Base-by-base conservation (phyloP, 1,139 yeast species). In the Lodderomyces margitis region DNA sequence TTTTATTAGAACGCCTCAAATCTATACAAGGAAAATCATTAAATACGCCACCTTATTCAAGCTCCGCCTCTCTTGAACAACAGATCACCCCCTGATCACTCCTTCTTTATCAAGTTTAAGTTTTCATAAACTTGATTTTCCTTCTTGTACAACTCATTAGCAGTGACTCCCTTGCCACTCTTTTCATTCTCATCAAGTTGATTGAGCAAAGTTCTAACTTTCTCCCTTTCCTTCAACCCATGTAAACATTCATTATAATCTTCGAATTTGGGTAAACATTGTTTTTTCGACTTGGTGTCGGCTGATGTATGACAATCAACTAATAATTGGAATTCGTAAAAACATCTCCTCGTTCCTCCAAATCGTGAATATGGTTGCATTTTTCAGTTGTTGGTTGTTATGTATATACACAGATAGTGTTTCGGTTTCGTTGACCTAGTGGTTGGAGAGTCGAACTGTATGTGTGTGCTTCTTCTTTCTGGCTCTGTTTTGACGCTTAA, bases 281-380 rank as follows among this genome's bases (percentile, higher is more conserved):
- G 70, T 56, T 69, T 70, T 48, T 65, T 68, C 45, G 66, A 44
- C 32, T 59, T 56, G 36, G 76, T 72, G 41, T 71, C 77, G 12
- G 75, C 76, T 12, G 75, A 66, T 2, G 77, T 71, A 61, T 64
- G 68, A 53, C 78, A 72, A 17, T 73, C 72, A 43, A 65, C 66
- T 46, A 70, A 63, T 15, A 72, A 61, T 57, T 72, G 78, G 59
- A 70, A 72, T 51, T 72, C 78, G 56, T 71, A 72, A 55, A 70
- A 72, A 54, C 78, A 72, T 61, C 62, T 70, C 61, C 76, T 70
- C 48, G 78, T 72, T 44, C 76, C 78, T 31, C 77, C 77, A 28
- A 67, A 58, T 66, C 77, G 70, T 38, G 76, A 70, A 52, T 70
- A 69, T 53, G 78, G 77, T 54, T 70, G 77, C 78, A 72, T 72